Evolutionary conservation across 495 filamentous ascomycete species (phyloP), one percentile per base, ranked within the genome.

Genomic region (Tuber aestivum): DNA sequence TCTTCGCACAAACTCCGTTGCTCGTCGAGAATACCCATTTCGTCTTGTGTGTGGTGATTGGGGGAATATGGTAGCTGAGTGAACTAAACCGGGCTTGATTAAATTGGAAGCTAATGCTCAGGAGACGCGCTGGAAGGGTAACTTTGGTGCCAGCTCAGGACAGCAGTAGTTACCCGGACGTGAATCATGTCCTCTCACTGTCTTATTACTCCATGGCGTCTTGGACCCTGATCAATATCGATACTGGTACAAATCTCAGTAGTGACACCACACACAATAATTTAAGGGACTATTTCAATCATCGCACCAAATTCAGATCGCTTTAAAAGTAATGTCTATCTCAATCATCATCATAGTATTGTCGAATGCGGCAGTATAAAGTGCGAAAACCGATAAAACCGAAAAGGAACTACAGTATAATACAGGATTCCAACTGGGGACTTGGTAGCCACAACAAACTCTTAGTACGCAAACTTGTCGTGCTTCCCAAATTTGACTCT

Each of bases 1-100:
- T 98, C 95, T 89, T 99, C 95, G 77, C 97, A 94, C 76, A 97
- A 87, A 81, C 92, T 94, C 80, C 95, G 87, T 84, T 97, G 92
- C 75, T 97, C 94, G 86, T 99, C 95, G 72, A 97, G 85, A 76
- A 96, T 84, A 27, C 78, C 77, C 81, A 82, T 82, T 32, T n/a
- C 73, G 72, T 41, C 38, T 71, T 37, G 61, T 77, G 61, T 77
- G 42, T 68, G 23, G 50, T 72, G 38, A 27, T 40, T 44, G 77
- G 69, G 71, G 45, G 45, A 74, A 72, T 35, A 12, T 8, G 9
- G 50, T 32, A 41, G 71, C 68, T 44, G 50, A 74, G 41, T 74
- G 71, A 45, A 27, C 23, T 41, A 70, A 18, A 70, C 72, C 71
- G 44, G 68, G 21, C 37, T 48, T 75, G 70, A 72, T 44, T 71